Base-by-base conservation (phyloP, 2,329 filamentous ascomycete genomes). In the Alternaria tenuissima region DNA sequence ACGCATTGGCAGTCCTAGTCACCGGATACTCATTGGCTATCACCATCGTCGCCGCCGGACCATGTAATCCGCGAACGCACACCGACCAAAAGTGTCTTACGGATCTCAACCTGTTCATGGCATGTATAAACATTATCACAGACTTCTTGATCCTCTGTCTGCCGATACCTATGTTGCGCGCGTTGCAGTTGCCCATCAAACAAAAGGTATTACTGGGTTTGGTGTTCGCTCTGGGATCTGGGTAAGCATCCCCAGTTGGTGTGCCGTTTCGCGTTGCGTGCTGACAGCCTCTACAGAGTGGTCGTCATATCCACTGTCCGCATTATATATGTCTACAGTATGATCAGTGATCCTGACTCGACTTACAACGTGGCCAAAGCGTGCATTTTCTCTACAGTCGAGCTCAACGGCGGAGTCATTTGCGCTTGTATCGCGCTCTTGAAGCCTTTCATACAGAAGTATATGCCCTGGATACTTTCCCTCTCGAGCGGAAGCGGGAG, bases 101-200 rank as follows among this genome's bases (percentile, higher is more conserved):
- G 11, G 54, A 65, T 20, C 42, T 67, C n/a, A 66, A 66, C 14
- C 53, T 70, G n/a, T 63, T 62, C 42, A 62, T 63, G 62, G 58
- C 62, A 2, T 60, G 66, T 26, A 66, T 78, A 57, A 78, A 78
- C 41, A 78, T 79, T 46, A 51, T 73, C 11, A 78, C 75, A 26
- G 77, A 79, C 61, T 60, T 76, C n/a, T 59, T 70, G 22, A 74
- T 78, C n/a, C 64, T 74, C 5, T 52, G 73, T 2, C 55, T 79
- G 4, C 77, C 77, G 20, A 43, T 69, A 43, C 62, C 59, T 3
- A 67, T 67, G 63, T 22, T 71, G 42, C 53, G 47, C 44, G 63
- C 63, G 26, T 58, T 78, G 28, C 66, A 72, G n/a, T 63, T 77
- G 20, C 62, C 62, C n/a, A 18, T 44, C 20, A 62, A 61, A n/a